phyloP scores from a whole-genome alignment of 2,329 filamentous ascomycete species.

The Colletotrichum scovillei region DNA sequence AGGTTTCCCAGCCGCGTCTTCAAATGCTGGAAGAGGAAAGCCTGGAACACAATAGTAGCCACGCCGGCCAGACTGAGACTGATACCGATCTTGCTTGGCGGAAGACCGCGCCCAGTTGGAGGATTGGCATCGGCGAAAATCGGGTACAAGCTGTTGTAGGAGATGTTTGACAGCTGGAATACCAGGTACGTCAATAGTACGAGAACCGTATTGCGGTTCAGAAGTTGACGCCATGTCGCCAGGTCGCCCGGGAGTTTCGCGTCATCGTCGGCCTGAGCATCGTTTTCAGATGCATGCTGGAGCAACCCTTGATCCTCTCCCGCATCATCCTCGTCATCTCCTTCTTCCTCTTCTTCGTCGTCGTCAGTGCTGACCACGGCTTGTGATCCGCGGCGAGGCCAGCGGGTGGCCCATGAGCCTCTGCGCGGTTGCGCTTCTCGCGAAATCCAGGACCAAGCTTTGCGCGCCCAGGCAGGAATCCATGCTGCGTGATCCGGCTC shows the following conservation, averaged over 20 bases:
- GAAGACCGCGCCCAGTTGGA: constrained; percentile 81
- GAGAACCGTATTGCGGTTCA: constrained; percentile 84
- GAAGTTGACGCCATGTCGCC: constrained; percentile 63
- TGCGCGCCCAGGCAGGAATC: constrained; percentile 48
- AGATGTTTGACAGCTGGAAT: constrained; percentile 93
- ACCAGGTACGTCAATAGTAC: constrained; percentile 89
- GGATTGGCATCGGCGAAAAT: constrained; percentile 84
- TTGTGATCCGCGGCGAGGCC: constrained; percentile 45
- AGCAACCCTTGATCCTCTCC: constrained; percentile 40
- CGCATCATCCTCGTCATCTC: constrained; percentile 35
- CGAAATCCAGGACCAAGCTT: constrained; percentile 44
- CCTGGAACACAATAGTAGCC: constrained; percentile 90
- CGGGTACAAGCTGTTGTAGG: constrained; percentile 94
- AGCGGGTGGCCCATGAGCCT: constrained; percentile 52
- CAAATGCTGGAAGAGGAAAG: constrained; percentile 83
- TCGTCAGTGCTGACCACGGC: constrained; percentile 39
- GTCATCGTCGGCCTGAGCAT: constrained; percentile 60
- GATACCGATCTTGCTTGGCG: constrained; percentile 84
- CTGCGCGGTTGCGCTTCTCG: constrained; percentile 38
- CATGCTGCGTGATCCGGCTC: constrained; percentile 45
- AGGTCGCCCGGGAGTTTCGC: constrained; percentile 65
- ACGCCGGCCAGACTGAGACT: constrained; percentile 86
- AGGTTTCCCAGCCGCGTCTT: constrained; percentile 86
- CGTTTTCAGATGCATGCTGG: constrained; percentile 47
- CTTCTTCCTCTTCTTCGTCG: constrained; percentile 27